Evolutionary conservation across 1,284 basidiomycete species (phyloP), one percentile per base, ranked within the genome.

Genomic region (Ceratobasidium sp.): DNA sequence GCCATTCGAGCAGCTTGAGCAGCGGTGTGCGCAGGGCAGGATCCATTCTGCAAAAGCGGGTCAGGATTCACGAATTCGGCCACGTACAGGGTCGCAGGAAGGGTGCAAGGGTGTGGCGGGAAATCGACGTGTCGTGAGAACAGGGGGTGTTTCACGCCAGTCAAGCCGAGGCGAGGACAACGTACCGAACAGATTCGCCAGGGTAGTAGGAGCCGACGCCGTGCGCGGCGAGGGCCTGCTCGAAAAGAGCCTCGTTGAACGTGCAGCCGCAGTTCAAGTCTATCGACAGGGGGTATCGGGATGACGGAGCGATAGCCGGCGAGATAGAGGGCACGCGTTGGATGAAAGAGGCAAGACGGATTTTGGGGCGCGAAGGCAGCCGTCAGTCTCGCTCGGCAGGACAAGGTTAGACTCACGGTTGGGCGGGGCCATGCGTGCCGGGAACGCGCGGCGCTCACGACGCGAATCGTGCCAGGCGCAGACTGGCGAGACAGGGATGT

Each of bases 1-100:
- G 16, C 66, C 66, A 69, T 58, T 69, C 66, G 53, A 69, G 66
- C 19, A 69, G 66, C 53, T 69, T 69, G 53, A 69, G 66, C n/a
- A 69, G 51, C 19, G 66, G 66, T 11, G 66, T 69, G 37, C 66
- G 66, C 29, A 69, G 53, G 1, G 66, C 66, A 7, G 66, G 66
- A 37, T 69, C 66, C 66, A 69, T 69, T 16, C 66, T 69, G 34
- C 22, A 24, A n/a, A n/a, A 27, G 22, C 14, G 29, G 4, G 31
- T 8, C 9, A 27, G 31, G 16, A 37, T n/a, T 9, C 22, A 39
- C 16, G 13, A 13, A 14, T 48, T 14, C 7, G 34, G 58, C 39
- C 58, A 43, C 34, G 58, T 39, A 61, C 3, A 24, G 16, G 22
- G 9, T 13, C 39, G 19, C 8, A 46, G 43, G 9, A 59, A 66